phyloP scores from a whole-genome alignment of 1,284 basidiomycete species.

The Cryptococcus deneoformans region DNA sequence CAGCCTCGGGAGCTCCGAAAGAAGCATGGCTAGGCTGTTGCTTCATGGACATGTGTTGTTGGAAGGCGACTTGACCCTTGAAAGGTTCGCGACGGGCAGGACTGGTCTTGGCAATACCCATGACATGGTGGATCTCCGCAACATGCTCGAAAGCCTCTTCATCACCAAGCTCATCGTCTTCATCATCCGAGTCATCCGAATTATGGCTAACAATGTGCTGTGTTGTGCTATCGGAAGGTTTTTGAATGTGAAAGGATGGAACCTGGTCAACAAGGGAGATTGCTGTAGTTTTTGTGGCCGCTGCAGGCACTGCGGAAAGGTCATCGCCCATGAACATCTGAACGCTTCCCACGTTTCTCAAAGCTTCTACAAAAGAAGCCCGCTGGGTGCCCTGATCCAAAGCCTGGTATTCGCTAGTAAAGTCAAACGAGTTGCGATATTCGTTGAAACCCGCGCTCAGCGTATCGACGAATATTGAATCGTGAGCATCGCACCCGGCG shows the following conservation, averaged over 20 bases:
- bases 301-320: slow-evolving; percentile 6
- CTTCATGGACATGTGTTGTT: slow-evolving; percentile 23
- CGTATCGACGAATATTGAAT: slow-evolving; percentile 14
- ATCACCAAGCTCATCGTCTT: slow-evolving; percentile 9
- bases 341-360: slow-evolving; percentile 23
- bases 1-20: slow-evolving; percentile 9
- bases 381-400: slow-evolving; percentile 67
- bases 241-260: slow-evolving; percentile 11
- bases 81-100: slow-evolving; percentile 27
- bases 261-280: slow-evolving; percentile 2
- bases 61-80: slow-evolving; percentile 38
- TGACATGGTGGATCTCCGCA: slow-evolving; percentile 11
- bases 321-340: slow-evolving; percentile 7
- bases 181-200: slow-evolving; percentile 11
- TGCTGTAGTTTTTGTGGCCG: neutral
- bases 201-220: too few species aligned
- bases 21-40: slow-evolving; percentile 7
- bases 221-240: slow-evolving; percentile 12
- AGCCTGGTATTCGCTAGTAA: slow-evolving; percentile 70
- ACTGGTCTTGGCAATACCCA: slow-evolving; percentile 17
- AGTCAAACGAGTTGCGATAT: slow-evolving; percentile 72
- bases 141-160: slow-evolving; percentile 11
- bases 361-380: slow-evolving; percentile 67
- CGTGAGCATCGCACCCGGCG: neutral
- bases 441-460: slow-evolving; percentile 8